Percentiles rank a stretch among this genome's conserved stretches.
phyloP scores from a whole-genome alignment of 495 filamentous ascomycete genomes.

The Penicillium lividum region DNA sequence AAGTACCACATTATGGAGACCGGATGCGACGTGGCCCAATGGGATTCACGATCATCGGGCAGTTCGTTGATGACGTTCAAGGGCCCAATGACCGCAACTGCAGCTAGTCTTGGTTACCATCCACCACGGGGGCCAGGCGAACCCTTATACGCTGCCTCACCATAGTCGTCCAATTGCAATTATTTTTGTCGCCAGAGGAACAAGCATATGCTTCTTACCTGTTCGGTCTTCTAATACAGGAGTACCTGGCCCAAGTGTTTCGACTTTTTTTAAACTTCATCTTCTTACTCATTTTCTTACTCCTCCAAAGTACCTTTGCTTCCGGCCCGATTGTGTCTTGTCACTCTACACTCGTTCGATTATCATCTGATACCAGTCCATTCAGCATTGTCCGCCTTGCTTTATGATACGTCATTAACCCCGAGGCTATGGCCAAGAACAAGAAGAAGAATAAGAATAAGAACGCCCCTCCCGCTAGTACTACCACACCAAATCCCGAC shows the following conservation, averaged over 20 bases:
- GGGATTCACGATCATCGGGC: constrained; percentile 32
- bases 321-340: constrained; percentile 30
- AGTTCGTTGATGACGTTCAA: constrained; percentile 42
- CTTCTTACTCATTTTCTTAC: constrained; percentile 27
- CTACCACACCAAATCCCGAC: constrained; percentile 25
- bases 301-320: constrained; percentile 27
- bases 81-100: constrained; percentile 29
- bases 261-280: constrained; percentile 27
- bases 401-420: constrained; percentile 38
- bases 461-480: constrained; percentile 34
- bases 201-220: constrained; percentile 34
- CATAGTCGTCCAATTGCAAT: constrained; percentile 32
- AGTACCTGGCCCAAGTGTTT: constrained; percentile 27
- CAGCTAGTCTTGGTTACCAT: constrained; percentile 30
- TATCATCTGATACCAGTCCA: constrained; percentile 23
- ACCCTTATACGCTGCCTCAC: constrained; percentile 48
- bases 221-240: constrained; percentile 37
- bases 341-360: constrained; percentile 37
- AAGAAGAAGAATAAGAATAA: constrained; percentile 38
- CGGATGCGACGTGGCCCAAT: constrained; percentile 47
- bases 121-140: constrained; percentile 31
- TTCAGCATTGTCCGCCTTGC: constrained; percentile 23
- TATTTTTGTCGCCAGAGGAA: constrained; percentile 22
- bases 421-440: constrained; percentile 40
- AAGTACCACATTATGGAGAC: constrained; percentile 21